Evolutionary conservation across 2,329 filamentous ascomycete species (phyloP).

Genomic region (Claviceps paspali): DNA sequence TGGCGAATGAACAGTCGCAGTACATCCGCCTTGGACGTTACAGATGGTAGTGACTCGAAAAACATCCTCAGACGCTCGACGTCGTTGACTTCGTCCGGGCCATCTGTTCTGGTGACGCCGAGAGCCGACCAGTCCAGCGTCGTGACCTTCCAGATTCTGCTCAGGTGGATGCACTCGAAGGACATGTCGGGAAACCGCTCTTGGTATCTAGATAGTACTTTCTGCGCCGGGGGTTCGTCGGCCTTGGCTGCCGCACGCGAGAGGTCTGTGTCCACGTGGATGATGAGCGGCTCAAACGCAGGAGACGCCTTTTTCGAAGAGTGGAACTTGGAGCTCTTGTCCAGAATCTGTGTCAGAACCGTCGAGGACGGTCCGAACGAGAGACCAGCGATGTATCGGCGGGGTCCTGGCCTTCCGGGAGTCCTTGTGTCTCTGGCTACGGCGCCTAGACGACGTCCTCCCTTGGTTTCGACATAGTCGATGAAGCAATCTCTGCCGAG

Average conservation of each 20-base stretch:
- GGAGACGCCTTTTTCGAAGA: constrained; percentile 45
- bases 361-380: constrained; percentile 75
- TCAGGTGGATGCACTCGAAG: constrained; percentile 49
- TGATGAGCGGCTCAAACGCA: constrained; percentile 51
- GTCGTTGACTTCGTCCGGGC: constrained; percentile 8
- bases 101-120: constrained; percentile 2
- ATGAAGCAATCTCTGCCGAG: constrained; percentile 49
- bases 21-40: constrained; percentile 64
- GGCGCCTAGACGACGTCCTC: constrained; percentile 52
- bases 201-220: constrained; percentile 37
- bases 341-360: constrained; percentile 59
- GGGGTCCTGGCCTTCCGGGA: constrained; percentile 18
- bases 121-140: constrained; percentile 40
- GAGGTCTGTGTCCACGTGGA: constrained; percentile 35
- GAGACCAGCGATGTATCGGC: constrained; percentile 55
- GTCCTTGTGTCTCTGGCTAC: constrained; percentile 33
- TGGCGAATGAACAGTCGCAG: constrained; percentile 54
- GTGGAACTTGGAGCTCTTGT: constrained; percentile 52
- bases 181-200: constrained; percentile 49
- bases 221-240: constrained; percentile 20
- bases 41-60: constrained; percentile 48
- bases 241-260: constrained; percentile 8
- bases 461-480: constrained; percentile 63
- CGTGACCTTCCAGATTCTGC: constrained; percentile 38
- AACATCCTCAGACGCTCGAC: constrained; percentile 35